Percentiles rank a stretch among this genome's conserved stretches.
Conservation (phyloP, 208 protist genomes). For the Wallacemonas sp. region DNA sequence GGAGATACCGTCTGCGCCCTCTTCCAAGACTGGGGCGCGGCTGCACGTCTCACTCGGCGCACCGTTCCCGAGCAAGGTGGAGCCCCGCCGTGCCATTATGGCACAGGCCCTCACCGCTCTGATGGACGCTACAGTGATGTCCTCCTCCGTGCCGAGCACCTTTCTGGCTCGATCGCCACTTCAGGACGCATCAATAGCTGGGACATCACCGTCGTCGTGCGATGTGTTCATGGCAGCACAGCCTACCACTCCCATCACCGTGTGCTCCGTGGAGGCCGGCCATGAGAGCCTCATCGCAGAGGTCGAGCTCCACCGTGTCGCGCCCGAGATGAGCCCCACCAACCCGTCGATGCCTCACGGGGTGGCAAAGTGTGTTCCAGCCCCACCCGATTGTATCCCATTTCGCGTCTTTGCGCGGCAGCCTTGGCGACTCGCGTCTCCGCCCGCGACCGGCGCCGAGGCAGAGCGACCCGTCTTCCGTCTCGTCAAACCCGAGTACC, state of each 20-base stretch:
- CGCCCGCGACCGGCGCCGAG: not conserved
- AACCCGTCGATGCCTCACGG: too few species aligned
- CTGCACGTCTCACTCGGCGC: constrained; percentile 4
- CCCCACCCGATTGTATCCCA: constrained; percentile 2
- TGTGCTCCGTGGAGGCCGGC: too few species aligned
- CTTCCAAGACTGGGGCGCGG: not conserved
- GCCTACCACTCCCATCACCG: too few species aligned
- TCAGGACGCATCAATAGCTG: not conserved
- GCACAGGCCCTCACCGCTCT: constrained; percentile 12
- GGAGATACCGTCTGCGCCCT: not conserved
- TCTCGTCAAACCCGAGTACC: constrained; percentile 80
- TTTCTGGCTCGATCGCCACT: not conserved
- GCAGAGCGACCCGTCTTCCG: constrained; percentile 32
- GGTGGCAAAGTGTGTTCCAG: too few species aligned
- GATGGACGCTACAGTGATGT: not conserved
- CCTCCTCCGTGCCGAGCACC: too few species aligned
- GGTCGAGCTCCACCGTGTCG: not conserved
- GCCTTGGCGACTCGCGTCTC: constrained; percentile 25
- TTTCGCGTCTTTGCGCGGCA: constrained; percentile 18
- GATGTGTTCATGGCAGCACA: too few species aligned
- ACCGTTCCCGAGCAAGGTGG: constrained; percentile 11
- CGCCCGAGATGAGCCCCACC: not conserved
- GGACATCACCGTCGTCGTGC: too few species aligned
- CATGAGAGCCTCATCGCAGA: not conserved
- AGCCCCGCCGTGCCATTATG: constrained; percentile 19